Percentiles rank a stretch among this genome's conserved stretches.
phyloP scores from a whole-genome alignment of 805 yeast genomes.

The Kazachstania kunashirensis region DNA sequence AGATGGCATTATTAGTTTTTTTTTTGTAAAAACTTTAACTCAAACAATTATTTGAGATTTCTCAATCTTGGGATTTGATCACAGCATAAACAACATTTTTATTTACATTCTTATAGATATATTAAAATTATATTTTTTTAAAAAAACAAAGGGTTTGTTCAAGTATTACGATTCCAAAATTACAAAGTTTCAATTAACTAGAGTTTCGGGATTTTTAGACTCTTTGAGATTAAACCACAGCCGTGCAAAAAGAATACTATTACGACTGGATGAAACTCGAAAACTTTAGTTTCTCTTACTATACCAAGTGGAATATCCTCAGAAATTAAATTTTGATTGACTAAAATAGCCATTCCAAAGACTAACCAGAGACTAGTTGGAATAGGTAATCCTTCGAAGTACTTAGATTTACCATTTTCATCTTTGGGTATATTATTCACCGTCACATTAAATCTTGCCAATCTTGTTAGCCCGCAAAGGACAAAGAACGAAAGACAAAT shows the following conservation, averaged over 20 bases:
- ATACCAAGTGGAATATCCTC: conserved; percentile 59
- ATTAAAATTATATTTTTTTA: no score
- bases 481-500: conserved; percentile 73
- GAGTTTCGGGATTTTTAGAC: conserved; percentile 78
- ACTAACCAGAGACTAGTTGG: conserved; percentile 80
- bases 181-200: background rate
- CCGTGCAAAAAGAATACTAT: conserved; percentile 70
- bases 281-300: conserved; percentile 41
- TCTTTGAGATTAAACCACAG: conserved; percentile 83
- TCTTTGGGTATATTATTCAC: conserved; percentile 90
- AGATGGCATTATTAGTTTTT: conserved; percentile 7
- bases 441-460: conserved; percentile 92
- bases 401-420: conserved; percentile 72
- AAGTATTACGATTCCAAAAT: no score
- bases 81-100: no score
- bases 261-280: conserved; percentile 68
- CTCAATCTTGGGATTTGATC: no score
- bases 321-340: conserved; percentile 39
- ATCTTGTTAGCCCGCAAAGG: conserved; percentile 82
- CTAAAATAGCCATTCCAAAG: conserved; percentile 57
- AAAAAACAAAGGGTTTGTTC: no score
- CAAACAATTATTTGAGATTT: no score
- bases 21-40: background rate
- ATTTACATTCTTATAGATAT: no score
- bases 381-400: conserved; percentile 93